Evolutionary conservation across 2,329 filamentous ascomycete genomes (phyloP).

Genomic region (Periglandula ipomoeae): DNA sequence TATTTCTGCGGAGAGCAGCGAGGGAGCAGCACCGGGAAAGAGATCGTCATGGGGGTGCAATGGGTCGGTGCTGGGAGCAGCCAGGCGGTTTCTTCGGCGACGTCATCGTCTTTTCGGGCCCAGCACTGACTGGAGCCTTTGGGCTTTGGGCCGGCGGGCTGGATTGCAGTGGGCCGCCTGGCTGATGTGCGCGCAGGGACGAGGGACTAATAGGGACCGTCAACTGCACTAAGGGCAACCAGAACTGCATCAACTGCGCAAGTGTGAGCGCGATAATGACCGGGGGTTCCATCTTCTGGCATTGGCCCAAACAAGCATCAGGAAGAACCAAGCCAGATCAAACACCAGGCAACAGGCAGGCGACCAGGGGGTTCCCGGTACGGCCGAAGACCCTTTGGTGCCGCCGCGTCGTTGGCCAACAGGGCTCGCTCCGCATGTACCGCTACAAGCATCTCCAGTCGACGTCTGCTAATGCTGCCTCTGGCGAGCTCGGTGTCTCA

Average conservation of each 20-base stretch:
- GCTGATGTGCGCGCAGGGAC: no score
- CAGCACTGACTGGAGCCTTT: not conserved
- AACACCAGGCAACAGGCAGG: no score
- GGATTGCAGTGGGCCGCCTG: no score
- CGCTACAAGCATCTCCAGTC: no score
- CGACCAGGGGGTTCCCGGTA: not conserved
- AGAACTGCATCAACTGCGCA: not conserved
- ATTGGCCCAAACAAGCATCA: no score
- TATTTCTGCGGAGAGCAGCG: conserved; percentile 4
- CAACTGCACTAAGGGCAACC: not conserved
- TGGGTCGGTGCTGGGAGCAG: not conserved
- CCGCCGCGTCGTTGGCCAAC: no score
- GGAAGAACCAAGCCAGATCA: no score
- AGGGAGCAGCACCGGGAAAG: not conserved
- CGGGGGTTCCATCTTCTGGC: no score
- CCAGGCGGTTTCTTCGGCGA: conserved; percentile 9
- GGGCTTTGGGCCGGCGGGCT: not conserved
- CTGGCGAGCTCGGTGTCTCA: not conserved
- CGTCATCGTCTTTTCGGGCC: conserved; percentile 10
- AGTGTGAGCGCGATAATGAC: not conserved
- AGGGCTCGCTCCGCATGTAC: no score
- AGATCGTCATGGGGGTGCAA: conserved; percentile 7
- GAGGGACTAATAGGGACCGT: no score
- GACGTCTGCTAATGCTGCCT: not conserved
- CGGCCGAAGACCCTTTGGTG: no score